Evolutionary conservation across 108 stramenopile genomes (phyloP).

Genomic region (Skeletonema costatum): DNA sequence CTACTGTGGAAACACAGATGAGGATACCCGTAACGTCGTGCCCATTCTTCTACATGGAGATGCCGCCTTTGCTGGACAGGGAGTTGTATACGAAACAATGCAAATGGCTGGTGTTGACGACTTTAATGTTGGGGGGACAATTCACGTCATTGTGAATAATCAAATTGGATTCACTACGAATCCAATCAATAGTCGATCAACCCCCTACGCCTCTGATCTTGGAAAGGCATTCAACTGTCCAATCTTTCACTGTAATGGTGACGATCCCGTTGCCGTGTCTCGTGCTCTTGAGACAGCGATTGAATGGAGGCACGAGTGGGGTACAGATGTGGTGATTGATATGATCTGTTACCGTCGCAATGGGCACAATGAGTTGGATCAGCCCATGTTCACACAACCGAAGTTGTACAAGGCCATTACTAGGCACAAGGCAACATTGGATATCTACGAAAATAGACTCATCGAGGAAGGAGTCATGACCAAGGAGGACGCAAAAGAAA

Average conservation of each 20-base stretch:
- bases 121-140: slow-evolving; percentile 97
- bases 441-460: slow-evolving; percentile 84
- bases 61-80: slow-evolving; percentile 99
- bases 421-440: slow-evolving; percentile 86
- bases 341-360: slow-evolving; percentile 98
- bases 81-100: slow-evolving; percentile 99
- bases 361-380: slow-evolving; percentile 99
- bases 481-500: slow-evolving; percentile 85
- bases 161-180: slow-evolving; percentile 99
- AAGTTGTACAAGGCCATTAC: slow-evolving; percentile 91
- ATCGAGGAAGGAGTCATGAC: slow-evolving; percentile 84
- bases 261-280: slow-evolving; percentile 96
- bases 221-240: slow-evolving; percentile 98
- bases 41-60: slow-evolving; percentile 99
- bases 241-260: slow-evolving; percentile 99
- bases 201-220: slow-evolving; percentile 96
- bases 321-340: slow-evolving; percentile 97
- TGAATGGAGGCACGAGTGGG: slow-evolving; percentile 96
- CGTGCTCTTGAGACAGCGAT: slow-evolving; percentile 97
- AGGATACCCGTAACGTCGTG: slow-evolving; percentile 84
- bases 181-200: slow-evolving; percentile 93
- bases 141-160: slow-evolving; percentile 99
- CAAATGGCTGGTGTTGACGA: slow-evolving; percentile 90
- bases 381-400: slow-evolving; percentile 99
- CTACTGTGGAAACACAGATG: slow-evolving; percentile 90